Conservation (phyloP, 805 yeast species). For the Suhomyces canberraensis region DNA sequence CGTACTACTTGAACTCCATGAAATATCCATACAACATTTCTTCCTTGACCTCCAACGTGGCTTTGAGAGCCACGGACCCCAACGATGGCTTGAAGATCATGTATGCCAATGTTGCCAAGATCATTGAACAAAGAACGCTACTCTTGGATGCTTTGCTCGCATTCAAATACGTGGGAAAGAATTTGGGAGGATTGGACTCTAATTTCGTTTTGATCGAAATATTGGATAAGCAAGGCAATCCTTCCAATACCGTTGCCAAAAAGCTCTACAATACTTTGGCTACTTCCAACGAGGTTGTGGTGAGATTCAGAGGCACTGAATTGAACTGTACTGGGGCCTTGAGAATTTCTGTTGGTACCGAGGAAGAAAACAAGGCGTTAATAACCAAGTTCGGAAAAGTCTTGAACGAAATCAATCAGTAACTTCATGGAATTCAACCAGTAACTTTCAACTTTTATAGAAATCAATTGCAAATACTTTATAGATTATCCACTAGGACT, state of each 20-base stretch:
- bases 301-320: constrained; percentile 88
- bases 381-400: constrained; percentile 44
- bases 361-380: constrained; percentile 62
- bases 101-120: constrained; percentile 49
- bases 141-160: constrained; percentile 53
- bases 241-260: constrained; percentile 67
- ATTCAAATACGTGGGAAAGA: constrained; percentile 63
- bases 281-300: constrained; percentile 68
- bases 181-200: constrained; percentile 82
- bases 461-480: no score
- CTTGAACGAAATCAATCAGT: constrained; percentile 14
- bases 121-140: constrained; percentile 53
- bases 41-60: constrained; percentile 71
- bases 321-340: constrained; percentile 85
- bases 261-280: constrained; percentile 70
- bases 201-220: constrained; percentile 80
- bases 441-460: no score
- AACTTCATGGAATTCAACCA: no score
- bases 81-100: constrained; percentile 53
- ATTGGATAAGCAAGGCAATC: constrained; percentile 56
- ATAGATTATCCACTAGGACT: no score
- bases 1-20: constrained; percentile 76
- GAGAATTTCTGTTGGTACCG: constrained; percentile 84
- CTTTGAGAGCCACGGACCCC: constrained; percentile 63
- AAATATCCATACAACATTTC: constrained; percentile 96